phyloP scores from a whole-genome alignment of 2,329 filamentous ascomycete genomes.

The Microthyrium microscopicum region DNA sequence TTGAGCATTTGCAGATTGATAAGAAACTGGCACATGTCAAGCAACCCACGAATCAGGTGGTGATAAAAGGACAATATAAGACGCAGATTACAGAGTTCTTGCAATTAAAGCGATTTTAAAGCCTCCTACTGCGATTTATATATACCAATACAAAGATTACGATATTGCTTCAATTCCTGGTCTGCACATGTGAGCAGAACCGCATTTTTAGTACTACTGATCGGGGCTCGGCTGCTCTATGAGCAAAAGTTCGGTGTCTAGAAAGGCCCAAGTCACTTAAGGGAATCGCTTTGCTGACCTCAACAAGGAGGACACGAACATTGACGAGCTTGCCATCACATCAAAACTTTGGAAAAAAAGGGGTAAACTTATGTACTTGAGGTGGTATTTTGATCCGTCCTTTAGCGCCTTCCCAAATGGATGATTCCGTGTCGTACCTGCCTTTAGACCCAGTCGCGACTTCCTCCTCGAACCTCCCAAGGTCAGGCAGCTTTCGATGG shows the following conservation, averaged over 20 bases:
- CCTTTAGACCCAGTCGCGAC: no score
- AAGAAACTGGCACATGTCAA: constrained; percentile 40
- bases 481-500: no score
- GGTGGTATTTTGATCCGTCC: no score
- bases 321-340: no score
- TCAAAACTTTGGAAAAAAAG: no score
- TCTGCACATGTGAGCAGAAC: neutral
- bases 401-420: no score
- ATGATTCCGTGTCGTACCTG: no score
- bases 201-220: neutral
- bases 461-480: no score
- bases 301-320: neutral
- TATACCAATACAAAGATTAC: neutral
- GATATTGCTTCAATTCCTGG: neutral
- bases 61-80: constrained; percentile 36
- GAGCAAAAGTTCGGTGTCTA: neutral
- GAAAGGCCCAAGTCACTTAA: neutral
- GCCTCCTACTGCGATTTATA: neutral
- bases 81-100: constrained; percentile 3
- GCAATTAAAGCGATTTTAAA: constrained; percentile 7
- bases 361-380: no score
- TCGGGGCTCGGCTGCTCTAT: neutral
- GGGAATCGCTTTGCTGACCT: neutral
- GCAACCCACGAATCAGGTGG: constrained; percentile 52
- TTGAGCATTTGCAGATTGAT: constrained; percentile 38